A percentile compares a stretch with the other conserved stretches of the same genome.
Conservation (phyloP, 192 early-diverging fungal species). For the Helicostylum pulchrum region DNA sequence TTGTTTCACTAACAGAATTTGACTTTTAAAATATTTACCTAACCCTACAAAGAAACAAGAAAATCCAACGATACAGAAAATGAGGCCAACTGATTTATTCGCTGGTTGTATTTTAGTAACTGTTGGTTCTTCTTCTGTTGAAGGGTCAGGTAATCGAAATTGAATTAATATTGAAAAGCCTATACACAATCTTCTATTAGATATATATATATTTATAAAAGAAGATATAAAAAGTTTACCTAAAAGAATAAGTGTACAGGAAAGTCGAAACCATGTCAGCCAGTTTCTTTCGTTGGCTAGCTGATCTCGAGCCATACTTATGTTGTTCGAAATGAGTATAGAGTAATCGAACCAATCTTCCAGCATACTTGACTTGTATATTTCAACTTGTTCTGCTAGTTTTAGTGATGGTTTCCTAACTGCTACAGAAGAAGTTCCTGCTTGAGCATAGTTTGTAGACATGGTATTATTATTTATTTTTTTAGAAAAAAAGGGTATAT, state of each 20-base stretch:
- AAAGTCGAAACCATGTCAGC: slow-evolving; percentile 25
- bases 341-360: slow-evolving; percentile 15
- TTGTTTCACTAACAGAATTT: slow-evolving; percentile 12
- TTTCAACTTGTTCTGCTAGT: slow-evolving; percentile 3
- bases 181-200: background rate
- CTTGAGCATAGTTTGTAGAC: too few relatives aligned
- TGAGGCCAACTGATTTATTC: slow-evolving; percentile 21
- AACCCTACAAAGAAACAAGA: slow-evolving; percentile 15
- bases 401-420: background rate
- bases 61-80: slow-evolving; percentile 30
- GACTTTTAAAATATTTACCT: slow-evolving; percentile 30
- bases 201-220: too few relatives aligned
- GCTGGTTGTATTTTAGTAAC: background rate
- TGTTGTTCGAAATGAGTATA: slow-evolving; percentile 22
- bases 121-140: background rate
- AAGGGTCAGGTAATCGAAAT: slow-evolving; percentile 25
- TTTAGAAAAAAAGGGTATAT: too few relatives aligned
- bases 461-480: too few relatives aligned
- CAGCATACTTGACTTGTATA: background rate
- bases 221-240: slow-evolving; percentile 15
- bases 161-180: slow-evolving; percentile 33
- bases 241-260: slow-evolving; percentile 32
- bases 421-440: too few relatives aligned
- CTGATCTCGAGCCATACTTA: slow-evolving; percentile 37
- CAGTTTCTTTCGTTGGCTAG: slow-evolving; percentile 37